phyloP scores from a whole-genome alignment of 805 yeast genomes.

The Schwanniomyces vanrijiae region DNA sequence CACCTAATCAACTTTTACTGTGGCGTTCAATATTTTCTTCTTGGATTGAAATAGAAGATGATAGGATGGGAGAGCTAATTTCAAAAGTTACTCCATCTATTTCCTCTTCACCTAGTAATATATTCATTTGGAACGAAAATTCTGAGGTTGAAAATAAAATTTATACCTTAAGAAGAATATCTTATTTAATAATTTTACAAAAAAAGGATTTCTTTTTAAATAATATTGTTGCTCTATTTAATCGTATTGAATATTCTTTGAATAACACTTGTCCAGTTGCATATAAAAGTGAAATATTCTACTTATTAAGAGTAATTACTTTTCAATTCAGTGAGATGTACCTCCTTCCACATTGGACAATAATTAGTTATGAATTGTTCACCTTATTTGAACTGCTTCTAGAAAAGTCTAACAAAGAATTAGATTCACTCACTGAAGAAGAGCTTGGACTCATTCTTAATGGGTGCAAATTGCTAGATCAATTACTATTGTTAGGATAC shows the following conservation, averaged over 20 bases:
- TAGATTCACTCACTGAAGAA: conserved; percentile 27
- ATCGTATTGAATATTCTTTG: conserved; percentile 32
- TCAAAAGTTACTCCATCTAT: conserved; percentile 28
- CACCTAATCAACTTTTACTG: conserved; percentile 19
- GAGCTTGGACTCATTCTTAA: conserved; percentile 47
- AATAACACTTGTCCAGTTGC: conserved; percentile 30
- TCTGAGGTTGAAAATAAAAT: conserved; percentile 58
- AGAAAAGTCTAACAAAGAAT: conserved; percentile 21
- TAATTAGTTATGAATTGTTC: conserved; percentile 62
- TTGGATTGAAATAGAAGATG: conserved; percentile 70
- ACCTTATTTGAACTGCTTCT: conserved; percentile 44
- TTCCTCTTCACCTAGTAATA: conserved; percentile 51
- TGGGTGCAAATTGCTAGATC: conserved; percentile 78
- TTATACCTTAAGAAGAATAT: conserved; percentile 57
- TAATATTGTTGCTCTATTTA: conserved; percentile 48
- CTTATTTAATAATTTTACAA: conserved; percentile 62
- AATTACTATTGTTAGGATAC: conserved; percentile 60
- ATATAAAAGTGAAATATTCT: conserved; percentile 46
- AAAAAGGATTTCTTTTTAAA: conserved; percentile 57
- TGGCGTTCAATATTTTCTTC: conserved; percentile 59
- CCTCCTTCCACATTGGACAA: conserved; percentile 67
- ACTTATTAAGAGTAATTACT: conserved; percentile 63
- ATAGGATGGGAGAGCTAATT: conserved; percentile 47
- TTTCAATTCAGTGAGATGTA: conserved; percentile 64
- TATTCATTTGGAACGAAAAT: conserved; percentile 70